Conservation (phyloP, 73 alveolate species). For the Tetrahymena thermophila region DNA sequence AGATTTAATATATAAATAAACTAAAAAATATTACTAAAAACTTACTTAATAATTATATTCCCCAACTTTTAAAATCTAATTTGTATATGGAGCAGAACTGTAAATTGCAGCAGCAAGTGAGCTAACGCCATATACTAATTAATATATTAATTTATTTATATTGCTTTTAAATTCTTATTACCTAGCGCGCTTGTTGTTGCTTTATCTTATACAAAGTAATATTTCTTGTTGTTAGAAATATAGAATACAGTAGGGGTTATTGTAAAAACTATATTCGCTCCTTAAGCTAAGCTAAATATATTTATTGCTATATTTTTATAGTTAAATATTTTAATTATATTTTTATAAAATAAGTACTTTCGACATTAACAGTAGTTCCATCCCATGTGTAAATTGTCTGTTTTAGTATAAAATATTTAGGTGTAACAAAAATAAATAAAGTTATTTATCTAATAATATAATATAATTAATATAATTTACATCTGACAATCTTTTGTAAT, state of each 20-base stretch:
- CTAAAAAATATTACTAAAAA: too few species aligned
- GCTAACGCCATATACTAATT: background rate
- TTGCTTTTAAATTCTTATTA: background rate
- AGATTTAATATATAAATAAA: too few species aligned
- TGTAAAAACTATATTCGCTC: background rate
- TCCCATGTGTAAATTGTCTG: background rate
- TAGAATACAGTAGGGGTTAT: background rate
- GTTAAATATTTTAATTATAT: background rate
- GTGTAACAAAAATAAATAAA: too few species aligned
- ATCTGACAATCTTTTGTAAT: background rate
- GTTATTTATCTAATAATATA: too few species aligned
- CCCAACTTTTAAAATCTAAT: background rate
- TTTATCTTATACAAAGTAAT: background rate
- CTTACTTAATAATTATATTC: background rate
- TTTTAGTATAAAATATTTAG: background rate
- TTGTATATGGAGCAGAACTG: background rate
- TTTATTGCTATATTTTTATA: too few species aligned
- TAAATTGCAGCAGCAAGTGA: background rate
- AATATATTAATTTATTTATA: too few species aligned
- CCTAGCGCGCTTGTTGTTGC: background rate
- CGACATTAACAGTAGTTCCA: background rate
- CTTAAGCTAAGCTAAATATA: background rate
- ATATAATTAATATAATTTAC: too few species aligned
- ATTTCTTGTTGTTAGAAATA: background rate
- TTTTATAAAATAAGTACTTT: background rate